Evolutionary conservation across 1,139 yeast genomes (phyloP).

Genomic region (Geotrichum cucujoidarum): DNA sequence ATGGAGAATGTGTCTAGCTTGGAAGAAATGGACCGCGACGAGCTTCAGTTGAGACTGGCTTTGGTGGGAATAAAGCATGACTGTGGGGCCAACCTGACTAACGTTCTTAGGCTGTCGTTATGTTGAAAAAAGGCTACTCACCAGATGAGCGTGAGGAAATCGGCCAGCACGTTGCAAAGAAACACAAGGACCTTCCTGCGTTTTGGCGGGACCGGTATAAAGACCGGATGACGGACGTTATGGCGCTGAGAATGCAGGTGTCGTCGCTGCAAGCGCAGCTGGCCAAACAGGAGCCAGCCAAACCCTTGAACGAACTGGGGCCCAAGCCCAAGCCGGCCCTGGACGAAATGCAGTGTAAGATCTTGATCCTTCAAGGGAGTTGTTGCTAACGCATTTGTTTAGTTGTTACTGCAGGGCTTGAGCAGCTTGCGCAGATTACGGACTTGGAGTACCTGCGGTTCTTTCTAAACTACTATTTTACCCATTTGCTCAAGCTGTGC

Average conservation of each 20-base stretch:
- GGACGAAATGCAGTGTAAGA: constrained; percentile 2
- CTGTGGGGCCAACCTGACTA: not conserved
- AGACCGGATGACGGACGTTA: constrained; percentile 4
- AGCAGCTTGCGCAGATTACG: not conserved
- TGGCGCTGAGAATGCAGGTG: not conserved
- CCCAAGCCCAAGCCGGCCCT: not conserved
- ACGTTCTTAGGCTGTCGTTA: constrained; percentile 7
- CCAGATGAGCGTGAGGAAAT: not conserved
- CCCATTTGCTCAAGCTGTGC: constrained; percentile 1
- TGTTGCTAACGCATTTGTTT: not conserved
- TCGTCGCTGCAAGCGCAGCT: not conserved
- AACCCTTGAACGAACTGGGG: not conserved
- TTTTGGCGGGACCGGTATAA: constrained; percentile 16
- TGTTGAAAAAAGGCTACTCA: constrained; percentile 12
- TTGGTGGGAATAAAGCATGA: constrained; percentile 1
- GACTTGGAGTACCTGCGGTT: constrained; percentile 8
- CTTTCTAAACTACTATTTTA: not conserved
- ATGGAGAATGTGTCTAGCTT: not conserved
- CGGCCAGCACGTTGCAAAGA: not conserved
- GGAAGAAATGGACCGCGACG: constrained; percentile 1
- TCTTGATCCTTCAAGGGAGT: not conserved
- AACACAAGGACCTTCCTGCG: constrained; percentile 12
- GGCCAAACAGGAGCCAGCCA: not conserved
- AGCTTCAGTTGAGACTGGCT: constrained; percentile 7
- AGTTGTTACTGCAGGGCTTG: constrained; percentile 1